phyloP scores from a whole-genome alignment of 768 basidiomycete genomes.

The Agaricus subrufescens region DNA sequence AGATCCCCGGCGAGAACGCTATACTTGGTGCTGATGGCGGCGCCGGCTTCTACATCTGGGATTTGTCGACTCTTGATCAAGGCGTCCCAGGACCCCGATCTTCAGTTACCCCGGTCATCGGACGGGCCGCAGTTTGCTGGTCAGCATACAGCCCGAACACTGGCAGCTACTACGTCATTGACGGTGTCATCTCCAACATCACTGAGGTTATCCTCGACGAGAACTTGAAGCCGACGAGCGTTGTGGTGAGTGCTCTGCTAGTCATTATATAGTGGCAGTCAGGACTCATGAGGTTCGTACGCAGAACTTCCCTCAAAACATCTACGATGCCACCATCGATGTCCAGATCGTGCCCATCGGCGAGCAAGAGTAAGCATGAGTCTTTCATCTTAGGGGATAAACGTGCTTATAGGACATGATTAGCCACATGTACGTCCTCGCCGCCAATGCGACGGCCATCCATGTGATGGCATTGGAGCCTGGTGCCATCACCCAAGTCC shows the following conservation, averaged over 20 bases:
- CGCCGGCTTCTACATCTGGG: constrained; percentile 35
- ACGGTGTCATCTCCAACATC: constrained; percentile 32
- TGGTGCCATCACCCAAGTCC: constrained; percentile 19
- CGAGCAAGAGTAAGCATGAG: constrained; percentile 28
- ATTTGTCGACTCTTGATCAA: constrained; percentile 20
- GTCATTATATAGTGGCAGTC: no score
- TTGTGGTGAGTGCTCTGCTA: constrained; percentile 26
- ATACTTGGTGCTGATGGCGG: constrained; percentile 36
- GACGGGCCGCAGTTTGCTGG: constrained; percentile 41
- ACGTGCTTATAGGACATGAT: not conserved
- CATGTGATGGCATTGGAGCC: constrained; percentile 23
- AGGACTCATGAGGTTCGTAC: not conserved
- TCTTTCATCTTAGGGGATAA: not conserved
- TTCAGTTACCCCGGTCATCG: constrained; percentile 27
- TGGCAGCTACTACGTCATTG: constrained; percentile 41
- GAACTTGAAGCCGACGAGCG: constrained; percentile 39
- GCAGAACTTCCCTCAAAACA: constrained; percentile 34
- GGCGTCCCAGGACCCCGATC: constrained; percentile 23
- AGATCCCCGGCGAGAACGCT: constrained; percentile 28
- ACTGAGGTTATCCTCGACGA: constrained; percentile 45
- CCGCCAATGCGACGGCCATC: constrained; percentile 22
- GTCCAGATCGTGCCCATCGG: constrained; percentile 34
- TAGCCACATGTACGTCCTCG: constrained; percentile 25
- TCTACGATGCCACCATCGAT: constrained; percentile 27
- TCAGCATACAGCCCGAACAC: constrained; percentile 34